Evolutionary conservation across 2,329 filamentous ascomycete species (phyloP).

Genomic region (Aureobasidium zeae): DNA sequence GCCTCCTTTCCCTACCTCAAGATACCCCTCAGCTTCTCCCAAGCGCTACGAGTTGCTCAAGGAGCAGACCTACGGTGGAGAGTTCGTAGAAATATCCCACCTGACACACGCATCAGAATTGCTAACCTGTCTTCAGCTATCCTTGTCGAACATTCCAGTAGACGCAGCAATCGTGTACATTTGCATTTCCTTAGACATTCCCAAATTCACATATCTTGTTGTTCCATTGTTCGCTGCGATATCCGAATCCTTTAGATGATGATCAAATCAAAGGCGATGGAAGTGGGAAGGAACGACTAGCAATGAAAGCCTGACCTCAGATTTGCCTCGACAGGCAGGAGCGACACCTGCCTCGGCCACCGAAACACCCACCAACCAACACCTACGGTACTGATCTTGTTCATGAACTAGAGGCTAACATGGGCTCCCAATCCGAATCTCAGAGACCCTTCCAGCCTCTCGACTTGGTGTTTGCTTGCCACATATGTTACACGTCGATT

Average conservation of each 20-base stretch:
- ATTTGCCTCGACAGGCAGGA: neutral
- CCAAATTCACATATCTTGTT: conserved; percentile 10
- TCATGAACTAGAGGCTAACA: neutral
- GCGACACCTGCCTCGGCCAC: neutral
- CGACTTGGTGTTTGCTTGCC: conserved; percentile 42
- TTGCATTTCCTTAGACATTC: conserved; percentile 7
- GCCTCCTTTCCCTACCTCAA: conserved; percentile 76
- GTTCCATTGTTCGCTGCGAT: neutral
- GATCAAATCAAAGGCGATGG: too few species aligned
- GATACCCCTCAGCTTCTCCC: conserved; percentile 48
- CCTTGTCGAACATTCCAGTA: conserved; percentile 39
- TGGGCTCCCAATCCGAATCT: neutral
- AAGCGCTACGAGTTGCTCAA: conserved; percentile 62
- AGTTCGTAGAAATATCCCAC: neutral
- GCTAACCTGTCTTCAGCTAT: conserved; percentile 30
- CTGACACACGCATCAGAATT: conserved; percentile 1
- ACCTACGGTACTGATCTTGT: too few species aligned
- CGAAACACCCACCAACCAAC: too few species aligned
- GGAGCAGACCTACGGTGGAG: conserved; percentile 56
- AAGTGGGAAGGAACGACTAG: too few species aligned
- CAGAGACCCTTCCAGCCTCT: conserved; percentile 20
- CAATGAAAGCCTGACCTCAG: too few species aligned
- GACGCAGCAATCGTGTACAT: conserved; percentile 16
- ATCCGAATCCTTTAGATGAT: too few species aligned
- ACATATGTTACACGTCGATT: conserved; percentile 38